phyloP scores from a whole-genome alignment of 1,139 yeast species.

The Lodderomyces theae region DNA sequence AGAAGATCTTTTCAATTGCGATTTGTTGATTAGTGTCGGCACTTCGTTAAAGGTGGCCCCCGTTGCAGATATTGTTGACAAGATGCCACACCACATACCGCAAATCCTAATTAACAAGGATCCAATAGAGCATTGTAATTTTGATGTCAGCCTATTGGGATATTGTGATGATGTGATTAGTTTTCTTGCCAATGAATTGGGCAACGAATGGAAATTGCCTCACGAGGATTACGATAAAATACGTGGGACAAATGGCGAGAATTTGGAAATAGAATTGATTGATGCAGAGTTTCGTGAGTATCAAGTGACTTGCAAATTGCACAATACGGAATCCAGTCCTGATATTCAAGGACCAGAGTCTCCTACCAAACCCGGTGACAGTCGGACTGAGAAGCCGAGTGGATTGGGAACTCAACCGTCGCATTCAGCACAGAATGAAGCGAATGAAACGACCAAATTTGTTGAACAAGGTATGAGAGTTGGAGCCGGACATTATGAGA shows the following conservation, averaged over 20 bases:
- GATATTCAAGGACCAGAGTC: too few relatives aligned
- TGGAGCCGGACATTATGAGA: background rate
- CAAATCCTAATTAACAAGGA: slow-evolving; percentile 82
- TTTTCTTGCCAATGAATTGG: slow-evolving; percentile 55
- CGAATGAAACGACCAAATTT: background rate
- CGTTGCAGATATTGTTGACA: slow-evolving; percentile 87
- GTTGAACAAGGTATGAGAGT: background rate
- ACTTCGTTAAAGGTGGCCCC: slow-evolving; percentile 96
- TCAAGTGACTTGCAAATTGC: slow-evolving; percentile 5
- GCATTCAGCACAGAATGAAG: background rate
- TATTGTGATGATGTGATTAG: slow-evolving; percentile 85
- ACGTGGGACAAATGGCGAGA: slow-evolving; percentile 18
- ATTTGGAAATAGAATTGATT: slow-evolving; percentile 20
- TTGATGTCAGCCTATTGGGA: slow-evolving; percentile 79
- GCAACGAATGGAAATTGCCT: slow-evolving; percentile 57
- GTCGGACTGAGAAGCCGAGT: too few relatives aligned
- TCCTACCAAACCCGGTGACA: too few relatives aligned
- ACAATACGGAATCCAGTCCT: slow-evolving; percentile 3
- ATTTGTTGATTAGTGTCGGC: slow-evolving; percentile 82
- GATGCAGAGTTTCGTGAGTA: slow-evolving; percentile 26
- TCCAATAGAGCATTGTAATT: slow-evolving; percentile 73
- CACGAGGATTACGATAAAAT: slow-evolving; percentile 41
- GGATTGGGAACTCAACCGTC: too few relatives aligned
- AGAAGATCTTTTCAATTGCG: slow-evolving; percentile 65
- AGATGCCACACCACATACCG: slow-evolving; percentile 68